phyloP scores from a whole-genome alignment of 805 yeast species.

The Ascoidea rubescens region DNA sequence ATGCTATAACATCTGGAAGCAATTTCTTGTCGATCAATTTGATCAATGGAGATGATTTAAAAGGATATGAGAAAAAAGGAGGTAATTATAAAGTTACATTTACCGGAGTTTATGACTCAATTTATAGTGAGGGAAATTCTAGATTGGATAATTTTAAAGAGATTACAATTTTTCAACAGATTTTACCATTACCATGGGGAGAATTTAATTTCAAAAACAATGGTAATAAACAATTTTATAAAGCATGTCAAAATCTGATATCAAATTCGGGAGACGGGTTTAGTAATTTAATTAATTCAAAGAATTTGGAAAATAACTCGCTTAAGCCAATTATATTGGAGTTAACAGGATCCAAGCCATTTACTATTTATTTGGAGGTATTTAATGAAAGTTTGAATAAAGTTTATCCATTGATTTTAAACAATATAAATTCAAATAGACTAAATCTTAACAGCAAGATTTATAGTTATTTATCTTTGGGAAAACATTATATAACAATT shows the following conservation, averaged over 20 bases:
- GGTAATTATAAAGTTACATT: conserved; percentile 56
- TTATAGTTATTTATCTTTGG: conserved; percentile 45
- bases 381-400: conserved; percentile 47
- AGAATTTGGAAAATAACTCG: conserved; percentile 19
- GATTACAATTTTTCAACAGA: conserved; percentile 33
- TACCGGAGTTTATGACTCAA: conserved; percentile 48
- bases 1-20: conserved; percentile 34
- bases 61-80: conserved; percentile 16
- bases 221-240: conserved; percentile 26
- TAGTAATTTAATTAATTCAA: conserved; percentile 13
- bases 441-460: conserved; percentile 26
- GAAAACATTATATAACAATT: conserved; percentile 52
- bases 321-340: conserved; percentile 40
- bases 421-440: conserved; percentile 23
- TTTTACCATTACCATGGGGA: conserved; percentile 50
- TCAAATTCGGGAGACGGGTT: conserved; percentile 23
- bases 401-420: conserved; percentile 30
- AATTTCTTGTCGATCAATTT: conserved; percentile 33
- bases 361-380: conserved; percentile 39
- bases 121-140: conserved; percentile 33
- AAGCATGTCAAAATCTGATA: conserved; percentile 27
- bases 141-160: conserved; percentile 18
- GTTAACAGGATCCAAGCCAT: conserved; percentile 51
- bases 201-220: conserved; percentile 25
- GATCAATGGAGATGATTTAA: conserved; percentile 17